Evolutionary conservation across 2,329 filamentous ascomycete species (phyloP).

Genomic region (Claviceps digitariae): DNA sequence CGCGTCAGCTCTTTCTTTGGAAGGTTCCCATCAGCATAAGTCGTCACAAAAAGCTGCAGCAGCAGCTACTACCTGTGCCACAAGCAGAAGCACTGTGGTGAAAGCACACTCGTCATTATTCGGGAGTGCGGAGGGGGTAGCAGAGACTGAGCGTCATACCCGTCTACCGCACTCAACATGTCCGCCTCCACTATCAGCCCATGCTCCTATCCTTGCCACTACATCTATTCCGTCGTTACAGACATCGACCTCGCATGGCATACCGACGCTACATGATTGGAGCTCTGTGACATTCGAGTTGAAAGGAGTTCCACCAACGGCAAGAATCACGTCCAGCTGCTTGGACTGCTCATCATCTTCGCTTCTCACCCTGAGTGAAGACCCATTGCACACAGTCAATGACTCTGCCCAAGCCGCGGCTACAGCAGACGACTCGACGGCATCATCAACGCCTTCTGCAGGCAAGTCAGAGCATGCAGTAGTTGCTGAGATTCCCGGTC

Average conservation of each 20-base stretch:
- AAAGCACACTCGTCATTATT: constrained; percentile 17
- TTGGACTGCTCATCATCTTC: constrained; percentile 66
- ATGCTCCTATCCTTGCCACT: too few relatives aligned
- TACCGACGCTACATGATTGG: constrained; percentile 19
- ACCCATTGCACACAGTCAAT: constrained; percentile 43
- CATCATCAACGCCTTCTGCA: background rate
- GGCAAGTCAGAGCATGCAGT: constrained; percentile 21
- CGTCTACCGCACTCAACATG: constrained; percentile 11
- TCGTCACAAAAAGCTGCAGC: background rate
- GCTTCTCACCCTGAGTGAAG: constrained; percentile 59
- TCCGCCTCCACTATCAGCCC: constrained; percentile 5
- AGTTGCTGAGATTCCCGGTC: constrained; percentile 60
- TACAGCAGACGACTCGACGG: constrained; percentile 18
- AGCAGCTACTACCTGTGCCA: background rate
- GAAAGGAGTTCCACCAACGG: constrained; percentile 40
- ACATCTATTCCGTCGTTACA: constrained; percentile 12
- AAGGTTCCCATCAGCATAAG: constrained; percentile 1
- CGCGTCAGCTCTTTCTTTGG: constrained; percentile 7
- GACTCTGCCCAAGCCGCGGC: constrained; percentile 34
- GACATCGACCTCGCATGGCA: background rate
- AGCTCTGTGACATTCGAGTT: constrained; percentile 25
- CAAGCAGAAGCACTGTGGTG: background rate
- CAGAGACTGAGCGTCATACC: constrained; percentile 3
- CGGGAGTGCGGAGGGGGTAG: constrained; percentile 8
- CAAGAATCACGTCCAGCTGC: constrained; percentile 54